Conservation (phyloP, 176 grass and related monocot genomes). For the Ampelocalamus luodianensis region DNA sequence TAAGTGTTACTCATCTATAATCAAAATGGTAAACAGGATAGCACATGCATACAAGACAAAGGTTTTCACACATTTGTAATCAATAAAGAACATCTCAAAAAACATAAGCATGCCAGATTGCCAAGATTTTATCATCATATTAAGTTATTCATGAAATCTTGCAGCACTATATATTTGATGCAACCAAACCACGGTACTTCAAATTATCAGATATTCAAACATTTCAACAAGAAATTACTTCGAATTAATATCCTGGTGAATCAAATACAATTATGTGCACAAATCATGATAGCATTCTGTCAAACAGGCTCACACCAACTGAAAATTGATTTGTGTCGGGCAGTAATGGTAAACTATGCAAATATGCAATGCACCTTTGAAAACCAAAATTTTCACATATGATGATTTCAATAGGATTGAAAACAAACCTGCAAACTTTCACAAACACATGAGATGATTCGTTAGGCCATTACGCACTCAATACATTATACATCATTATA, state of each 20-base stretch:
- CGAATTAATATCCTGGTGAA: background rate
- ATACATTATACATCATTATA: background rate
- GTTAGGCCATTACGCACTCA: background rate
- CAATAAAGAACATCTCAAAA: background rate
- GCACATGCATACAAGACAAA: background rate
- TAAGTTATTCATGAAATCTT: background rate
- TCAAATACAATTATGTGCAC: background rate
- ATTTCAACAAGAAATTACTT: background rate
- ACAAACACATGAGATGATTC: background rate
- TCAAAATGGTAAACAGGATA: background rate
- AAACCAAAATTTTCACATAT: background rate
- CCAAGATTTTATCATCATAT: background rate
- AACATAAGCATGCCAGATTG: background rate
- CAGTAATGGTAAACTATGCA: background rate
- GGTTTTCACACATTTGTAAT: conserved; percentile 4
- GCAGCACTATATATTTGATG: background rate
- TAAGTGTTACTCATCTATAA: conserved; percentile 1
- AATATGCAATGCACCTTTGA: conserved; percentile 13
- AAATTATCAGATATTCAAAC: background rate
- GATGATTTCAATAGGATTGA: background rate
- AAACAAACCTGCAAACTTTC: background rate
- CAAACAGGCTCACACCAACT: background rate
- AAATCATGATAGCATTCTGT: background rate
- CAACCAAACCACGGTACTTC: background rate
- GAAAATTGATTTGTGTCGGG: background rate